These are phyloP conservation scores for Cystofilobasidium macerans DNA, from an alignment of 768 basidiomycete species.

Conservation along the genomic window DNA sequence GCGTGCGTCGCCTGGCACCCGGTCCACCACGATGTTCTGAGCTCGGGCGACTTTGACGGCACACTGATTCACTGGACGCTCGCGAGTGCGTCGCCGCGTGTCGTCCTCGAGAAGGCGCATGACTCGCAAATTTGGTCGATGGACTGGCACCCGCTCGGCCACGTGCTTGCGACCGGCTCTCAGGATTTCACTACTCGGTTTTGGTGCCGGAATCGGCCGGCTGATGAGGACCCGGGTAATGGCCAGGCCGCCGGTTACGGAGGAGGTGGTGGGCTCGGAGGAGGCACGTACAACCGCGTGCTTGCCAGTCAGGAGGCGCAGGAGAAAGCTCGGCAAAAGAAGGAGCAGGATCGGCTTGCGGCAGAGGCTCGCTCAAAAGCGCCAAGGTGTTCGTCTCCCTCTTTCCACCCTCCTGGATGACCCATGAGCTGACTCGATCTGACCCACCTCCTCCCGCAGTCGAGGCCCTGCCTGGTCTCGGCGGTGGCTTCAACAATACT, in stretches of 20 bases:
- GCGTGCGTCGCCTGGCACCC: constrained; percentile 97
- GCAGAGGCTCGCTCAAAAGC: background rate
- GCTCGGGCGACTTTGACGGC: constrained; percentile 89
- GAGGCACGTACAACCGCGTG: constrained; percentile 21
- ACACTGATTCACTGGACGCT: constrained; percentile 91
- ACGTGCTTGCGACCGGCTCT: constrained; percentile 83
- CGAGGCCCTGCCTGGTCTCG: constrained; percentile 2
- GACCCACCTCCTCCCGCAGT: background rate
- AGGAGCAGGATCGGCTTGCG: background rate
- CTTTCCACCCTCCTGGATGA: background rate
- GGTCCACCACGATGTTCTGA: constrained; percentile 68
- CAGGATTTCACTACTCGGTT: constrained; percentile 99
- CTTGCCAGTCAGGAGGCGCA: constrained; percentile 3
- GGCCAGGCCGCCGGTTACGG: constrained; percentile 24
- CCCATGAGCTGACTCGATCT: background rate
- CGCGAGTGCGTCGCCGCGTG: constrained; percentile 48
- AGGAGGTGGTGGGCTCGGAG: constrained; percentile 22
- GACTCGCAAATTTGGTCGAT: constrained; percentile 96
- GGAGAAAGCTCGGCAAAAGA: background rate
- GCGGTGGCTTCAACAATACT: background rate
- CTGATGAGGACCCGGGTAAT: constrained; percentile 22
- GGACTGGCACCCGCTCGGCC: constrained; percentile 88
- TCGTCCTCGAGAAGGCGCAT: constrained; percentile 87
- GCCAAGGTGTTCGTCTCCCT: constrained; percentile 2
- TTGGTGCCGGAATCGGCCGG: constrained; percentile 47